Evolutionary conservation across 495 filamentous ascomycete species (phyloP), one percentile per base, ranked within the genome.

Genomic region (Trichoderma asperelloides): DNA sequence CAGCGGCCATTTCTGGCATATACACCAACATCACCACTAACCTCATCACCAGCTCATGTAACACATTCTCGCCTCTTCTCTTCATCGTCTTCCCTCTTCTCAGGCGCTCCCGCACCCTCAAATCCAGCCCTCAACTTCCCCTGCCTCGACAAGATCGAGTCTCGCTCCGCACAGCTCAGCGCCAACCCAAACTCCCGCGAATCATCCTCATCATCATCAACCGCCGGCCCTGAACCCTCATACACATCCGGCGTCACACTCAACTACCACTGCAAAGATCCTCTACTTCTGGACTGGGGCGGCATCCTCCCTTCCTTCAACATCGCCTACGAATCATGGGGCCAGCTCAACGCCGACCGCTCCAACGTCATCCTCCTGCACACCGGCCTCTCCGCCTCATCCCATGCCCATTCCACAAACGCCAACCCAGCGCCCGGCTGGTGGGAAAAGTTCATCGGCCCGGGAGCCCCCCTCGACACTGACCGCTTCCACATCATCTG

Each of bases 371-470:
- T 99, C 69, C 84, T 99, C 5, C 79, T 99, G 0, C 92, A 97
- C 74, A 99, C 95, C 0, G 95, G 95, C 16, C 85, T 99, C 3
- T 97, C 93, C 3, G 95, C 95, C 16, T 97, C 93, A 12, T 97
- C 93, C 65, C 95, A 99, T 77, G 95, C 95, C 2, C 92, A 94
- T 70, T 97, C 92, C 55, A 98, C 94, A 27, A 80, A 82, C 43
- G 81, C 78, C 16, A 99, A 98, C 75, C 85, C 90, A 0, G 90
- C 96, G 75, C 88, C 91, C 0, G 95, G 95, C 0, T 99, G 95
- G 95, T 99, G 95, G 95, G 96, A 99, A 80, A 96, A 91, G 75
- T 99, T 99, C 76, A 97, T 99, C 70, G 95, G 95, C 0, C 91
- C 96, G 0, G 93, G 91, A 0, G 82, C 84, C 39, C 88, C 92